Evolutionary conservation across 129 eudicot genomes (phyloP), one percentile per base, ranked within the genome.

Genomic region (Dittrichia graveolens): DNA sequence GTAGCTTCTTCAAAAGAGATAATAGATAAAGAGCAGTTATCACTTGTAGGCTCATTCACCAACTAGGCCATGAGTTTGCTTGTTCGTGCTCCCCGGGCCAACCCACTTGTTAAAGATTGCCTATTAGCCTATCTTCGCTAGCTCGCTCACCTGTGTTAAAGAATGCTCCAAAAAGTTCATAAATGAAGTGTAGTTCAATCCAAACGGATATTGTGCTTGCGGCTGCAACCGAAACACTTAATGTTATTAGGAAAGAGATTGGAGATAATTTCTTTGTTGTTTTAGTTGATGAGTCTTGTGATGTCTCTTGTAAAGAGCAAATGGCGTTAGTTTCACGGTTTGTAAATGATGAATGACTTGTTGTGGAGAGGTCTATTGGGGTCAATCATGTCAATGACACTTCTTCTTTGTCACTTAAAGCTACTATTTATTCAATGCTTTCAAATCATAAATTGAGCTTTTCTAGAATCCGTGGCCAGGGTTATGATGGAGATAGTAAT

Each of bases 251-350:
- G 12, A 12, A 41, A 65, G 71, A 65, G 53, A 0, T 65, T 42
- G 38, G 37, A 16, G 71, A 65, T 65, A 35, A 65, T 31, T 43
- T 46, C 3, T 13, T 65, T 65, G 39, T 2, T 40, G 43, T 41
- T 41, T 41, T 65, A 43, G 54, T 65, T 8, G 71, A 65, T 8
- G 71, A 65, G 54, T 43, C 37, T 8, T 37, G 71, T 65, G 71
- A 65, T 65, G 55, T 42, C n/a, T n/a, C n/a, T n/a, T n/a, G n/a
- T n/a, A n/a, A n/a, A n/a, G n/a, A n/a, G n/a, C n/a, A n/a, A n/a
- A 65, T 65, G 71, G 16, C 71, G 3, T 65, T 65, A 16, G 71
- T 65, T 18, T 65, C 44, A 12, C 12, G 71, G 55, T 65, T 15
- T 12, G 53, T 65, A 5, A 65, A 65, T 47, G 7, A 15, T 3